Base-by-base conservation (phyloP, 306 rosid species). In the Prosopis cineraria region DNA sequence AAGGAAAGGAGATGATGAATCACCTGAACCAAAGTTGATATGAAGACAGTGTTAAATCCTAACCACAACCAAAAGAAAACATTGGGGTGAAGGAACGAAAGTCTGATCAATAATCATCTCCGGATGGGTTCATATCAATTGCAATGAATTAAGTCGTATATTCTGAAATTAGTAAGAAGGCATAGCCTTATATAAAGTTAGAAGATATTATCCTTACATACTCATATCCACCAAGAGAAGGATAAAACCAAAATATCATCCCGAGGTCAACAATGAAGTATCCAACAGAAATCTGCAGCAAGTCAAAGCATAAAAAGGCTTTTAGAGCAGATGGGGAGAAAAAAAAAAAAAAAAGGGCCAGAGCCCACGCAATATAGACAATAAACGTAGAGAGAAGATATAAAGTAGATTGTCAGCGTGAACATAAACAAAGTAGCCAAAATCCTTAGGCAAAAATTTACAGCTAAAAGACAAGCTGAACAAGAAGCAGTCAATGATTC, bases 191-290 rank as follows among this genome's bases (percentile, higher is more conserved):
- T 5, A 68, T 37, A 4, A 43, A 58, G 84, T 64, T 79, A 75
- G 64, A 69, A 75, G 85, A 67, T 48, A 83, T 79, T 74, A 70
- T 73, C 86, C 99, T 95, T 93, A 95, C 99, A 88, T 91, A 95
- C 81, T 95, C 99, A 88, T 87, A 67, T 84, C 99, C 99, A 76
- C 99, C 99, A 43, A 95, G 84, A 78, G 95, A 82, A 79, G 98
- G 98, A 75, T 88, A 91, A 79, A 85, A 88, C 97, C 99, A 93
- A 81, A 82, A 65, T 87, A 95, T 95, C 96, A 93, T 93, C 82
- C 81, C 98, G 55, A 95, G 85, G 88, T 95, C 99, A 37, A 92
- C 83, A 7, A 95, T 71, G 84, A 95, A 95, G 89, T 95, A 95
- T 81, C 99, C 99, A 59, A 88, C 93, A 78, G 98, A 93, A 69